phyloP scores from a whole-genome alignment of 306 rosid genomes.

The Gleditsia sinensis region DNA sequence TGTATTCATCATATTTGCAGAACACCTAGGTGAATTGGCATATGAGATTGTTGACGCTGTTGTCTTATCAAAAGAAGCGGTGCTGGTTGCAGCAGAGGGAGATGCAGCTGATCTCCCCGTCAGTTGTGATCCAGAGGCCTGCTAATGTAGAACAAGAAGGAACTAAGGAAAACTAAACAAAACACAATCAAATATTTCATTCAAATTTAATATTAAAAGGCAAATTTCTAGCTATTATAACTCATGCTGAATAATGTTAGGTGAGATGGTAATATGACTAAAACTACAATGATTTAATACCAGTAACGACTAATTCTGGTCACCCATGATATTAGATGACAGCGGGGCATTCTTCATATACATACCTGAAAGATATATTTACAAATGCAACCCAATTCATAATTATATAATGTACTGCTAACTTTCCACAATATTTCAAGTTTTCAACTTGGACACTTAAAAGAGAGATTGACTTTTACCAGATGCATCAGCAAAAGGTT shows the following conservation, averaged over 20 bases:
- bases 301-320: constrained; percentile 70
- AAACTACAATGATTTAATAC: constrained; percentile 40
- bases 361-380: constrained; percentile 56
- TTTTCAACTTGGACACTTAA: constrained; percentile 26
- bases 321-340: constrained; percentile 65
- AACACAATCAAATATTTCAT: too few relatives aligned
- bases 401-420: constrained; percentile 13
- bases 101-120: constrained; percentile 93
- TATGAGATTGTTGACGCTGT: constrained; percentile 82
- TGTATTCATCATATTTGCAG: constrained; percentile 75
- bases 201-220: too few relatives aligned
- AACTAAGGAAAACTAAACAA: too few relatives aligned
- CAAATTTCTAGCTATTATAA: too few relatives aligned
- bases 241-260: constrained; percentile 17
- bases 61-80: constrained; percentile 75
- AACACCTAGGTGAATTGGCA: constrained; percentile 95
- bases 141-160: too few relatives aligned
- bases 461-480: constrained; percentile 45
- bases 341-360: constrained; percentile 65
- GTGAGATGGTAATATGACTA: constrained; percentile 25
- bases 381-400: too few relatives aligned
- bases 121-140: constrained; percentile 84
- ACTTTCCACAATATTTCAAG: not conserved
- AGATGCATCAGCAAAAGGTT: constrained; percentile 62
- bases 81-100: constrained; percentile 71